Base-by-base conservation (phyloP, 176 grass and related monocot genomes). In the Phyllostachys edulis region DNA sequence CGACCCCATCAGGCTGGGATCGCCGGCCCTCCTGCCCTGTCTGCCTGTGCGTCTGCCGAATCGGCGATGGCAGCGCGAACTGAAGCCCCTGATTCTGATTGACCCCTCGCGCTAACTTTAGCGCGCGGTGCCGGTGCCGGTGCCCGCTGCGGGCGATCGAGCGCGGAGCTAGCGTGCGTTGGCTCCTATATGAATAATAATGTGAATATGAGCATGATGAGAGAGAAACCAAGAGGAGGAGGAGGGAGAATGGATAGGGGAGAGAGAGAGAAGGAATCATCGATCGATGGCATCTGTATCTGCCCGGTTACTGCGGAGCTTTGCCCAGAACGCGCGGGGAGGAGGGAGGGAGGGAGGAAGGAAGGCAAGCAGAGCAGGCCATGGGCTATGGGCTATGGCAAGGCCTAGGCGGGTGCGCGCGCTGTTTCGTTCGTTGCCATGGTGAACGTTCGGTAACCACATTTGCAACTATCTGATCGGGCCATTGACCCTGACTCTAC, bases 1-100 rank as follows among this genome's bases (percentile, higher is more conserved):
- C 64, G 89, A 66, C 50, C 74, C 78, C 92, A 87, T 94, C 46
- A 15, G 46, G 13, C 15, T 49, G 46, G 46, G 46, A 49, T 49
- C 46, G 46, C 12, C 13, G 46, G 46, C 46, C 12, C 45, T 51
- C 12, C 13, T 12, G 46, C 13, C 12, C 45, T 51, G 49, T 15
- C 49, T 17, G 49, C 49, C 49, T 51, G 13, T 34, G 32, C 32
- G 32, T 52, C 50, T 52, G 50, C 52, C 52, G 52, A 55, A 20
- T 20, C 16, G 57, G 9, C 63, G 38, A 37, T 66, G 36, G 52
- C 64, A 20, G 38, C 17, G 10, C 13, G 46, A 49, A 5, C 46
- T 49, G 52, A 20, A 11, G 9, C 20, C 20, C 39, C 38, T 8
- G 18, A 2, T 69, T 69, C 34, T 18, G 64, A 37, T 37, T 9